Percentiles rank a stretch among this genome's conserved stretches.
These are phyloP conservation scores for Blastobotrys ciferrii DNA, from an alignment of 1,139 yeast species.

Conservation along the genomic window DNA sequence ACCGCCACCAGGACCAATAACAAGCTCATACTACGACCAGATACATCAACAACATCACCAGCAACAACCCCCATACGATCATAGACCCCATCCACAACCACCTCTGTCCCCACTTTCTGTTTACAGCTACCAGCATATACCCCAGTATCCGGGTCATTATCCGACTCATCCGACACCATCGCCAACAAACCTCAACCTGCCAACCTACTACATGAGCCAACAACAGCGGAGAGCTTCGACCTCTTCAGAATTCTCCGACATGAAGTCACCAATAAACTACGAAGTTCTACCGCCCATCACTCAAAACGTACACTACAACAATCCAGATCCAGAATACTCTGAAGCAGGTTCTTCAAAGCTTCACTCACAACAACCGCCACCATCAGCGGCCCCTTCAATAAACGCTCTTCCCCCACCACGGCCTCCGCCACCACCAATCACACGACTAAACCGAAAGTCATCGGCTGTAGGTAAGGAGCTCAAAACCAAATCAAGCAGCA, in stretches of 20 bases:
- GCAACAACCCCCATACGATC: neutral
- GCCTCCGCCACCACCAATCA: constrained; percentile 7
- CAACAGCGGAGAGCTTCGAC: constrained; percentile 4
- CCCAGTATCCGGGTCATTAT: neutral
- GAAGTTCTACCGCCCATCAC: constrained; percentile 9
- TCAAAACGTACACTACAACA: neutral
- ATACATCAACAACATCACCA: neutral
- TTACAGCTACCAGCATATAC: neutral
- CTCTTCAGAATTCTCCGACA: neutral
- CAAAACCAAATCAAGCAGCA: neutral
- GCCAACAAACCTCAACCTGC: neutral
- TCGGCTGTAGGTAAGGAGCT: neutral
- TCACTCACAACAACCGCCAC: neutral
- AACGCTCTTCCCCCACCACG: constrained; percentile 1
- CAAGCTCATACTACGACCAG: neutral
- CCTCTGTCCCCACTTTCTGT: constrained; percentile 6
- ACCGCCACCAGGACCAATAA: neutral
- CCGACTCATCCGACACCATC: constrained; percentile 3
- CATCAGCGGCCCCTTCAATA: neutral
- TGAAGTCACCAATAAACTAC: constrained; percentile 8
- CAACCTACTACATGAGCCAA: neutral
- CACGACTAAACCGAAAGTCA: neutral
- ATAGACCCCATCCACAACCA: constrained; percentile 7
- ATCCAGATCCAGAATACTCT: neutral
- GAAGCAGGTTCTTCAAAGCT: neutral